Conservation (phyloP, 306 rosid genomes). For the Malus asiatica region DNA sequence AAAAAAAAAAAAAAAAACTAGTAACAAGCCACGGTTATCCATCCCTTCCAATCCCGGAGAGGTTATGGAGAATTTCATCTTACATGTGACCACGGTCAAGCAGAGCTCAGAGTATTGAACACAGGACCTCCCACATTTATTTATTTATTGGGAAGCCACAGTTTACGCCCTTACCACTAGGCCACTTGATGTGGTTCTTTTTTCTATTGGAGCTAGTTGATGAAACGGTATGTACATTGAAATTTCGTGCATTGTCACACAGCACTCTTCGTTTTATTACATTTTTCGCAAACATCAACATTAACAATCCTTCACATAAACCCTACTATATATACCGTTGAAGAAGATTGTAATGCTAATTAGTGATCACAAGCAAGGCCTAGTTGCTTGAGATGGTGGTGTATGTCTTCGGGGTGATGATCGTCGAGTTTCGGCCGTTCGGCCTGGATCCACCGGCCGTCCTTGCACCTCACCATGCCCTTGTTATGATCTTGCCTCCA, state of each 20-base stretch:
- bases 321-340: not conserved
- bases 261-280: not conserved
- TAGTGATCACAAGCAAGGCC: not conserved
- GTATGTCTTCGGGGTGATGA: constrained; percentile 46
- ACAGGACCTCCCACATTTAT: too few relatives aligned
- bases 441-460: constrained; percentile 79
- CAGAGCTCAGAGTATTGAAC: too few relatives aligned
- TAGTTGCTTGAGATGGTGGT: constrained; percentile 40
- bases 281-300: not conserved
- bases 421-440: constrained; percentile 59
- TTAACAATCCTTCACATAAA: not conserved
- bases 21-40: too few relatives aligned
- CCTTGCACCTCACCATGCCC: constrained; percentile 60
- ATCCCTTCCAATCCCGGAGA: rapidly evolving
- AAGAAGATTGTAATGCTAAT: not conserved
- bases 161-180: too few relatives aligned
- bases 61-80: too few relatives aligned
- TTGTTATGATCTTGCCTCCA: constrained; percentile 85
- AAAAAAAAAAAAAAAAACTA: too few relatives aligned
- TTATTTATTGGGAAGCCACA: too few relatives aligned
- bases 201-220: not conserved
- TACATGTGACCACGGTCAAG: rapidly evolving
- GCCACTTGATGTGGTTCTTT: not conserved
- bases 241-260: not conserved
- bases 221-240: not conserved